A percentile compares a stretch with the other conserved stretches of the same genome.
These are phyloP conservation scores for Lantana camara DNA, from an alignment of 257 asterid species.

Conservation along the genomic window DNA sequence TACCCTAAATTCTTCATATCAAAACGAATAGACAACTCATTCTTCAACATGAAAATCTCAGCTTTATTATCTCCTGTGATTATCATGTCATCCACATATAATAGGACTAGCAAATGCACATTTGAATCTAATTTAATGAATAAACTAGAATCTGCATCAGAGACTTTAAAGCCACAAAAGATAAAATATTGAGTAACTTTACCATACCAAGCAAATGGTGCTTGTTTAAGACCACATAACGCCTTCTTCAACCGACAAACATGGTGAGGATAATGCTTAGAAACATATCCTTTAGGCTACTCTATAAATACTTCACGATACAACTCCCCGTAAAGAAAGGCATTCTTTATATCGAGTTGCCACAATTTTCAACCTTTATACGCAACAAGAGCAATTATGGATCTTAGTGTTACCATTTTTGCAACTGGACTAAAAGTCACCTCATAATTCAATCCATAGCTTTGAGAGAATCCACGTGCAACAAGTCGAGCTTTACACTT, in stretches of 20 bases:
- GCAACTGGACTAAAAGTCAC: not conserved
- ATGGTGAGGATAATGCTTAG: too few relatives aligned
- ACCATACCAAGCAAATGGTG: slow-evolving; percentile 25
- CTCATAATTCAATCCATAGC: too few relatives aligned
- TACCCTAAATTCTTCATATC: too few relatives aligned
- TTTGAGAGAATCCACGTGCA: not conserved
- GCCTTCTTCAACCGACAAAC: slow-evolving; percentile 33
- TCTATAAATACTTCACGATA: not conserved
- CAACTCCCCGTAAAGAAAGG: slow-evolving; percentile 8
- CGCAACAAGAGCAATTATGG: too few relatives aligned
- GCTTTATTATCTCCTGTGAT: too few relatives aligned
- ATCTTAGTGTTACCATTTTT: not conserved
- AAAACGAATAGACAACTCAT: too few relatives aligned
- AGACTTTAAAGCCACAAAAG: too few relatives aligned
- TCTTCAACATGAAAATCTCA: too few relatives aligned
- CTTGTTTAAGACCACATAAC: slow-evolving; percentile 7
- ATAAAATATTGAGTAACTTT: slow-evolving; percentile 26
- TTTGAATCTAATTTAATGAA: slow-evolving; percentile 16
- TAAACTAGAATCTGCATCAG: slow-evolving; percentile 26
- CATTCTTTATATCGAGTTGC: slow-evolving; percentile 4
- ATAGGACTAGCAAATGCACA: slow-evolving; percentile 2
- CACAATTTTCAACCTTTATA: not conserved
- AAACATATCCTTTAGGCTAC: too few relatives aligned
- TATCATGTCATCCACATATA: slow-evolving; percentile 21
- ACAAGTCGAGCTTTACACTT: too few relatives aligned